A percentile compares a stretch with the other conserved stretches of the same genome.
These are phyloP conservation scores for Xylariaceae sp. DNA, from an alignment of 2,329 filamentous ascomycete species.

Conservation along the genomic window DNA sequence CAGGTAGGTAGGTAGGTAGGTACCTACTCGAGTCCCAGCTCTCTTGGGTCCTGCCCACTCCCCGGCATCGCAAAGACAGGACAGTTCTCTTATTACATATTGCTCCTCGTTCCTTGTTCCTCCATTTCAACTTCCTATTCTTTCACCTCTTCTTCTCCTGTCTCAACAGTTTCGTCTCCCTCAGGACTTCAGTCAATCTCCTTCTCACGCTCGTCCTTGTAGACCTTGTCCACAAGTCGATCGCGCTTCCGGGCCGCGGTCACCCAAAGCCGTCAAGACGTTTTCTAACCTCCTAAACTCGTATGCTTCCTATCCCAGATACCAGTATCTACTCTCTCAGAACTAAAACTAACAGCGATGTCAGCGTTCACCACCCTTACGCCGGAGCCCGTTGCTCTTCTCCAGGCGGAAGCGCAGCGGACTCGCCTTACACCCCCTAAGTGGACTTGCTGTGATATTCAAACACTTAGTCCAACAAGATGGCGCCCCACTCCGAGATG, in stretches of 20 bases:
- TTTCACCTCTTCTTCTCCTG: not conserved
- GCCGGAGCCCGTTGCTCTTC: constrained; percentile 92
- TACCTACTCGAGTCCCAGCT: too few relatives aligned
- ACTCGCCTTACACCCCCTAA: constrained; percentile 56
- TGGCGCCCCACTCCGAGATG: constrained; percentile 87
- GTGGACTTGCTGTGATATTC: constrained; percentile 26
- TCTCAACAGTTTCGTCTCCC: not conserved
- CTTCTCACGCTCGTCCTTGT: not conserved
- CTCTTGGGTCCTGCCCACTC: not conserved
- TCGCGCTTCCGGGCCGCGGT: constrained; percentile 56
- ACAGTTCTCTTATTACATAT: not conserved
- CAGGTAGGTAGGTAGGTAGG: too few relatives aligned
- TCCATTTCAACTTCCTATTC: not conserved
- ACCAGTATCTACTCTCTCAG: constrained; percentile 4
- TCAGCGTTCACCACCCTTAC: constrained; percentile 89
- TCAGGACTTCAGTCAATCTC: not conserved
- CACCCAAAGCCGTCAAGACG: constrained; percentile 72
- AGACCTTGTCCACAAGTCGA: constrained; percentile 32
- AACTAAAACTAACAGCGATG: constrained; percentile 16
- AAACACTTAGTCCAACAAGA: constrained; percentile 39
- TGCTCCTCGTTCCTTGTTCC: not conserved
- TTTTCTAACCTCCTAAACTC: constrained; percentile 98
- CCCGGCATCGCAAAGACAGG: not conserved
- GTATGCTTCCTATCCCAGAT: constrained; percentile 47
- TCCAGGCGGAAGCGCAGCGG: constrained; percentile 69